Conservation (phyloP, 2,329 filamentous ascomycete species). For the Colletotrichum tofieldiae region DNA sequence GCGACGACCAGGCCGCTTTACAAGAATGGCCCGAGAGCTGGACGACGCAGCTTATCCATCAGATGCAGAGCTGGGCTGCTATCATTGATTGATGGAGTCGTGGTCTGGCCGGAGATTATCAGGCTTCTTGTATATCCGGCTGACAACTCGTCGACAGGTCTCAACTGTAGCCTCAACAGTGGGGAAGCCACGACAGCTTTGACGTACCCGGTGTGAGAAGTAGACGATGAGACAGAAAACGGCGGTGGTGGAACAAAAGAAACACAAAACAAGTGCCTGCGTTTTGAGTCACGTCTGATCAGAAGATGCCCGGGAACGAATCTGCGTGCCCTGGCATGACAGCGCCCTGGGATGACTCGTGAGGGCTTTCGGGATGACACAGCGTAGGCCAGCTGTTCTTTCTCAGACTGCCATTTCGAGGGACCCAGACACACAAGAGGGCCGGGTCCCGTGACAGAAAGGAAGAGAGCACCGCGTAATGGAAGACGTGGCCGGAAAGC, state of each 20-base stretch:
- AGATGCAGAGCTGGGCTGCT: too few relatives aligned
- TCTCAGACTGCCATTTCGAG: conserved; percentile 5
- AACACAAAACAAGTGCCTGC: conserved; percentile 33
- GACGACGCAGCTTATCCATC: neutral
- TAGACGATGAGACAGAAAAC: conserved; percentile 20
- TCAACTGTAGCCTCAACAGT: neutral
- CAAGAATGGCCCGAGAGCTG: neutral
- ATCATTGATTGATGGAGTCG: neutral
- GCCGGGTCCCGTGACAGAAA: conserved; percentile 4
- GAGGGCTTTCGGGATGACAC: conserved; percentile 33
- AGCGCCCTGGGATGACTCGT: conserved; percentile 29
- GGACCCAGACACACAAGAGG: conserved; percentile 14
- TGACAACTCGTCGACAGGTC: neutral
- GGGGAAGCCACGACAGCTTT: conserved; percentile 4
- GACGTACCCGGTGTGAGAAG: conserved; percentile 6
- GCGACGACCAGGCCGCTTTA: neutral
- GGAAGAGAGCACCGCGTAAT: neutral
- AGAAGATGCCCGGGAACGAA: conserved; percentile 9
- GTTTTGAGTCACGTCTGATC: conserved; percentile 36
- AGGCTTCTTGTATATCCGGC: neutral
- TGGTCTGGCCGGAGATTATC: neutral
- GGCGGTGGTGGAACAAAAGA: conserved; percentile 20
- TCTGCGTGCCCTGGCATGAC: neutral
- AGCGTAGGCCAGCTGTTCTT: conserved; percentile 38
- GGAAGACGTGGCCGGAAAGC: neutral